Percentiles rank a stretch among this genome's conserved stretches.
phyloP scores from a whole-genome alignment of 768 basidiomycete species.

The Lentinula sp. region DNA sequence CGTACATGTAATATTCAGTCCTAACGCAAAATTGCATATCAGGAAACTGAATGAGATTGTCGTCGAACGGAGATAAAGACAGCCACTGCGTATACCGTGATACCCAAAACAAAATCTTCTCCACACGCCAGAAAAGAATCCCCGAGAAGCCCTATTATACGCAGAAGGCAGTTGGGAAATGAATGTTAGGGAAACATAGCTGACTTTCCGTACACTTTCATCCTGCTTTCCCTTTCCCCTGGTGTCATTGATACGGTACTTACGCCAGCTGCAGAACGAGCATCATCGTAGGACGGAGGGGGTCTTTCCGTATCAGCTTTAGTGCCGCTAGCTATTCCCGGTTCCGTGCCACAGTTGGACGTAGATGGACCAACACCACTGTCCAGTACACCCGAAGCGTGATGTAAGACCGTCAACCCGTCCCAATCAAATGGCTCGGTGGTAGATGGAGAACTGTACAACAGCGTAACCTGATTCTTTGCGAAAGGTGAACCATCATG shows the following conservation, averaged over 20 bases:
- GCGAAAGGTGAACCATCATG: background rate
- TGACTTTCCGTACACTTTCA: too few relatives aligned
- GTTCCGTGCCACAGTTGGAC: background rate
- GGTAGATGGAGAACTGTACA: background rate
- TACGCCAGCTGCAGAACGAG: background rate
- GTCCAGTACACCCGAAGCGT: background rate
- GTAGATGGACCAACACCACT: background rate
- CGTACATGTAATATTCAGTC: too few relatives aligned
- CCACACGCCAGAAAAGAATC: too few relatives aligned
- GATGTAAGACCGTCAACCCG: background rate
- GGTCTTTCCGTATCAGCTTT: background rate
- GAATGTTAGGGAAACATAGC: too few relatives aligned
- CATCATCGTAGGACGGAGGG: background rate
- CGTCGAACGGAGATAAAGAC: too few relatives aligned
- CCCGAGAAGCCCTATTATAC: too few relatives aligned
- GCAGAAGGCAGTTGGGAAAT: too few relatives aligned
- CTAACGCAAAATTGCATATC: too few relatives aligned
- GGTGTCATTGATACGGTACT: background rate
- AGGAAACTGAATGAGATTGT: too few relatives aligned
- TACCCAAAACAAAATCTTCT: too few relatives aligned
- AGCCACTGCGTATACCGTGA: too few relatives aligned
- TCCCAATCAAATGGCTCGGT: background rate
- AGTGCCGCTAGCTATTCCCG: background rate
- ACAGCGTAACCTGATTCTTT: background rate
- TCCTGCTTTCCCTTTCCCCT: background rate